phyloP scores from a whole-genome alignment of 352 stramenopile genomes.

The Phytophthora pinifolia region DNA sequence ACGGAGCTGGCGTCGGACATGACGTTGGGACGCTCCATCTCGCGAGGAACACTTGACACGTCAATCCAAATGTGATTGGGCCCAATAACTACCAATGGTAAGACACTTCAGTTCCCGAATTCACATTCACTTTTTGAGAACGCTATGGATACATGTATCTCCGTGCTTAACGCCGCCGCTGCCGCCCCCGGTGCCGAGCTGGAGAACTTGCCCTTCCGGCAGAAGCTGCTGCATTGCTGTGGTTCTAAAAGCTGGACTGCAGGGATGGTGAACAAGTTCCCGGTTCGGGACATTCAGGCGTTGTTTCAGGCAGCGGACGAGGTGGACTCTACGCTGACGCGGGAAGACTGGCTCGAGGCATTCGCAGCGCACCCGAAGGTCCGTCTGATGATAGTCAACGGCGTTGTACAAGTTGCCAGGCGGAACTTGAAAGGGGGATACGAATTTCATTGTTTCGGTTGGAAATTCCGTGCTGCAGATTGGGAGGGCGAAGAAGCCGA shows the following conservation, averaged over 20 bases:
- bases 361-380: constrained; percentile 70
- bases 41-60: constrained; percentile 25
- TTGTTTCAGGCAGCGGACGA: constrained; percentile 46
- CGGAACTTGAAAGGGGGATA: too few relatives aligned
- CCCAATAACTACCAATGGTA: too few relatives aligned
- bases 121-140: constrained; percentile 15
- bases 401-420: neutral
- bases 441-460: neutral
- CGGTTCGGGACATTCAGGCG: constrained; percentile 38
- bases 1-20: constrained; percentile 30
- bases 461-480: constrained; percentile 39
- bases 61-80: too few relatives aligned
- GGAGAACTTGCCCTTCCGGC: constrained; percentile 29
- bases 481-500: constrained; percentile 60
- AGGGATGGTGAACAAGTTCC: constrained; percentile 41
- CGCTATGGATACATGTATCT: constrained; percentile 33
- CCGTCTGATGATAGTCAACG: neutral
- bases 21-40: constrained; percentile 30
- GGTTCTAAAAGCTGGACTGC: constrained; percentile 53
- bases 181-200: constrained; percentile 19
- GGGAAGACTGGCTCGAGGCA: constrained; percentile 67
- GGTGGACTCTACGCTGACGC: constrained; percentile 39
- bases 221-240: constrained; percentile 63
- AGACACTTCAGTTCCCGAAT: constrained; percentile 10
- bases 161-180: constrained; percentile 44